Base-by-base conservation (phyloP, 306 rosid genomes). In the Corylus americana region DNA sequence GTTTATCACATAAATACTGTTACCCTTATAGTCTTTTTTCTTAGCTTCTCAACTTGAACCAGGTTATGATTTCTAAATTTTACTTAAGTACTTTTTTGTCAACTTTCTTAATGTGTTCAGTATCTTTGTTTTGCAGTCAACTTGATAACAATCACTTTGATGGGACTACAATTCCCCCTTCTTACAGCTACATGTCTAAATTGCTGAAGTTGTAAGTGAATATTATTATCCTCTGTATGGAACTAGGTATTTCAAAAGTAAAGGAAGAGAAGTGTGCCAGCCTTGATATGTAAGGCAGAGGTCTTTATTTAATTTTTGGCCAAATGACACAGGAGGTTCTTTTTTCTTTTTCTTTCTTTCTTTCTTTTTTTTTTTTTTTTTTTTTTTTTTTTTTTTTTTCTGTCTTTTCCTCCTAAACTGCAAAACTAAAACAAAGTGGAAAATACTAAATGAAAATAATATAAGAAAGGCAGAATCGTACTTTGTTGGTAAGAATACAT, bases 71-170 rank as follows among this genome's bases (percentile, higher is more conserved):
- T 25, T 64, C 11, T 31, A 31, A 35, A 14, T 64, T 64, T 14
- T 39, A 70, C 29, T 20, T 12, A 17, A 20, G 3, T 13, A 70
- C 47, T 49, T 57, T n/a, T 42, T 2, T 11, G 7, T 59, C 4
- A 1, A 58, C 54, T 57, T 57, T 68, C 58, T 39, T 77, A 50
- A n/a, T 20, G 29, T 11, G 12, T 13, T 39, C 37, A 9, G 39
- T 68, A 58, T 29, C 3, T 59, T 63, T 71, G 64, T 73, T 61
- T 87, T 66, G 77, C 85, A 87, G 90, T 63, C 90, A 87, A 82
- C 81, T 87, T 13, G 86, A 87, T 78, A 87, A 84, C 81, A 87
- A 87, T 82, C 74, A 87, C 74, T 87, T 87, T 70, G 74, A 54
- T 44, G 83, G 86, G 81, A 63, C 77, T 70, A 54, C 75, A 63